Percentiles rank a stretch among this genome's conserved stretches.
Evolutionary conservation across 805 yeast species (phyloP).

Genomic region (Kazachstania psychrophila): DNA sequence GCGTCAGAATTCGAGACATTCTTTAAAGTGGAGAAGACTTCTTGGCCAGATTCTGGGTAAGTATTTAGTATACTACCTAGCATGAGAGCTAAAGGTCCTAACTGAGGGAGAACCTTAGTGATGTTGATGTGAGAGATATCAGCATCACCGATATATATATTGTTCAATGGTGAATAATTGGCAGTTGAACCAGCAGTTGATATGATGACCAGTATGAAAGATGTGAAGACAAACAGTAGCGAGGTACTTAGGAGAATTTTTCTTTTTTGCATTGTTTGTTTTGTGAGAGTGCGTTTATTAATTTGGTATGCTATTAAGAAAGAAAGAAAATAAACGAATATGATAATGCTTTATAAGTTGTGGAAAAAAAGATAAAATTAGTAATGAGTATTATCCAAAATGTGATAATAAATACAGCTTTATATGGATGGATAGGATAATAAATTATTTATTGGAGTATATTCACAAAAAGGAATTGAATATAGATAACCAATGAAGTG

Average conservation of each 20-base stretch:
- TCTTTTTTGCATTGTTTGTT: neutral
- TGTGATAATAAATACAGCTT: too few species aligned
- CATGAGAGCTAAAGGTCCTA: slow-evolving; percentile 21
- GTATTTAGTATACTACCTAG: slow-evolving; percentile 23
- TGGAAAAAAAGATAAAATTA: too few species aligned
- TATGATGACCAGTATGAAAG: slow-evolving; percentile 24
- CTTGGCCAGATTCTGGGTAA: slow-evolving; percentile 13
- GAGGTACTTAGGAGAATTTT: slow-evolving; percentile 4
- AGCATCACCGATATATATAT: slow-evolving; percentile 28
- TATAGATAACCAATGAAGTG: too few species aligned
- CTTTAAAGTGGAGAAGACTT: slow-evolving; percentile 19
- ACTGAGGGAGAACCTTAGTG: slow-evolving; percentile 27
- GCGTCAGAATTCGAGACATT: slow-evolving; percentile 21
- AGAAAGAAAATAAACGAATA: too few species aligned
- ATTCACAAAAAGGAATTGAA: too few species aligned
- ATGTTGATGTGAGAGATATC: slow-evolving; percentile 27
- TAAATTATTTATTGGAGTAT: too few species aligned
- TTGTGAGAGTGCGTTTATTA: too few species aligned
- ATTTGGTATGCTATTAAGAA: too few species aligned
- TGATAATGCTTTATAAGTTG: too few species aligned
- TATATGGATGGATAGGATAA: too few species aligned
- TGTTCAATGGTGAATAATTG: slow-evolving; percentile 24
- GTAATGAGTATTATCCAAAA: too few species aligned
- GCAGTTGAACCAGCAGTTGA: slow-evolving; percentile 28
- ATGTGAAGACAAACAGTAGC: slow-evolving; percentile 18